Base-by-base conservation (phyloP, 2,329 filamentous ascomycete species). In the Dactylellina cionopaga region DNA sequence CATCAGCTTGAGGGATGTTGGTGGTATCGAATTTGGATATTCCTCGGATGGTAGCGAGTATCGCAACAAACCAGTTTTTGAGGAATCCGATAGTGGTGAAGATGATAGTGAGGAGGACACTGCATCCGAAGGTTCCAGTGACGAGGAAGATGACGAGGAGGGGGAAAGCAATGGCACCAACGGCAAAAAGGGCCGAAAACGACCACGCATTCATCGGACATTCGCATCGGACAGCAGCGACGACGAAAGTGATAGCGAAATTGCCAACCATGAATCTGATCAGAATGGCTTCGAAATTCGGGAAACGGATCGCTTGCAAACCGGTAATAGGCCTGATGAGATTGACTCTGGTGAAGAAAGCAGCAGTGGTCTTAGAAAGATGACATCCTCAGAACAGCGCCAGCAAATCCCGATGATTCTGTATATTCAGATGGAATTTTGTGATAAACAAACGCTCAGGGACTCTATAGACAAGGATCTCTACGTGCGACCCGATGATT, bases 351-450 rank as follows among this genome's bases (percentile, higher is more conserved):
- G 33, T 3, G 59, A 46, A 15, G 63, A 68, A 5, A 63, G 43
- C 10, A 47, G 44, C 25, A 37, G 22, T 5, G 41, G 44, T 9
- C 35, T 51, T 10, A 52, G 22, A 43, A 60, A 58, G 15, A 47
- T 54, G 3, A 44, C 24, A 2, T 52, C 43, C 2, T 58, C 58
- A 10, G 47, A 52, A 33, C 86, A 2, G 85, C 86, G 71, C 9
- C 51, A 39, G 1, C 63, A 71, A 31, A 43, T 29, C n/a, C 66
- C 66, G 11, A 93, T 90, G 0, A 89, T 93, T 5, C 84, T 99
- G 41, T 99, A 97, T 79, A 98, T 99, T 63, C 95, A 96, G 72
- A 99, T 99, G 95, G 95, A 99, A 79, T 96, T 97, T 76, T 99
- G 95, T 78, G 94, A 98, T 79, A 95, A 94, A 78, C 87, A 88